Evolutionary conservation across 495 filamentous ascomycete genomes (phyloP), one percentile per base, ranked within the genome.

Genomic region (Talaromyces stipitatus): DNA sequence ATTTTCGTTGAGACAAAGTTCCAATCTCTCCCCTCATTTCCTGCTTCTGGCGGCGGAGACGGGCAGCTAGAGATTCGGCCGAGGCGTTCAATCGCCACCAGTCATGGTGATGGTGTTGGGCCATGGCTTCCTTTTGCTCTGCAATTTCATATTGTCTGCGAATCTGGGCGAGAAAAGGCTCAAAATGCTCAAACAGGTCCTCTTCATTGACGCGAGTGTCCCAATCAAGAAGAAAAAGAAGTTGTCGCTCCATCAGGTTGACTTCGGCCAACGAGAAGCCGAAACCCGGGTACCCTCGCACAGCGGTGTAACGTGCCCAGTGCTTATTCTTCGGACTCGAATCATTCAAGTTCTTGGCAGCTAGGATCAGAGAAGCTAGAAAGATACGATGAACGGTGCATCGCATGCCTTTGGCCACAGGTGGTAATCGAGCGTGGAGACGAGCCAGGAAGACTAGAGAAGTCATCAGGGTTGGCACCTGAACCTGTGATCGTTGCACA

Each of bases 241-340:
- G 82, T 72, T 97, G 92, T 78, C 94, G 94, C 78, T 97, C 92
- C 92, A 97, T 97, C 50, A 96, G 80, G 76, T 97, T 97, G 58
- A 97, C 92, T 74, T 97, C 92, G 18, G 90, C 92, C 46, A 91
- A 77, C 48, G 85, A 91, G 79, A 97, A 98, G 60, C 92, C 88
- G 69, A 97, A 98, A 55, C 76, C 82, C 47, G 89, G 87, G 67
- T 74, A 87, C 48, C 85, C 86, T 62, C 85, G 82, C 57, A 94
- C 85, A 38, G 74, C 71, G 52, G 88, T 92, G 78, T 97, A 98
- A 58, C 81, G 84, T 26, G 94, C 91, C 94, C 94, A 98, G 78
- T 98, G 94, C 84, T 97, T 97, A 82, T 98, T 98, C 86, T 97
- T 97, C 52, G 95, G 94, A 24, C 91, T 95, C 50, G 92, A 96